phyloP scores from a whole-genome alignment of 2,329 filamentous ascomycete species.

The Clarireedia hainanense region DNA sequence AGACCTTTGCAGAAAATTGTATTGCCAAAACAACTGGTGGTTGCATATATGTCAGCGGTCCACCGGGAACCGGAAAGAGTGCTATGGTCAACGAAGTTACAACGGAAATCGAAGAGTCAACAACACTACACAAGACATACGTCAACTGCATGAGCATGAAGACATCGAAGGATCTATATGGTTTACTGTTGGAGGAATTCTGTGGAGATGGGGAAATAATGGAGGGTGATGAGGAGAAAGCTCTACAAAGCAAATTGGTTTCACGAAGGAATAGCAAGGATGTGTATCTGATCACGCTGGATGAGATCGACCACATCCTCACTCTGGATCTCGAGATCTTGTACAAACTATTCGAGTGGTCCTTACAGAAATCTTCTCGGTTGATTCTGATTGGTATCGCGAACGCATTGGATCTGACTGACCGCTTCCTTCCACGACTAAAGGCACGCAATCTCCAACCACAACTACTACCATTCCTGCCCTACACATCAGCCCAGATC shows the following conservation, averaged over 20 bases:
- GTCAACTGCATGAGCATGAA: constrained; percentile 98
- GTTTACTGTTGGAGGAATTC: constrained; percentile 65
- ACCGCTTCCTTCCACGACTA: constrained; percentile 85
- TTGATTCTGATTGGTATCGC: constrained; percentile 87
- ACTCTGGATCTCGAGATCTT: constrained; percentile 82
- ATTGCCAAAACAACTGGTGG: constrained; percentile 56
- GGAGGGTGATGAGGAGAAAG: constrained; percentile 59
- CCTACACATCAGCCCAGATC: constrained; percentile 83
- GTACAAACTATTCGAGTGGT: constrained; percentile 96
- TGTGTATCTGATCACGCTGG: constrained; percentile 77
- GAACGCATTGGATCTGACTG: constrained; percentile 91
- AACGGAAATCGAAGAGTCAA: constrained; percentile 43
- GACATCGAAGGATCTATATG: constrained; percentile 76
- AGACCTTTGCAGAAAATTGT: constrained; percentile 59
- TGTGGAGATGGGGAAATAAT: constrained; percentile 49
- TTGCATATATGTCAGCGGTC: constrained; percentile 91
- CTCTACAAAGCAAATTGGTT: constrained; percentile 64
- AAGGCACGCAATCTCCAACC: constrained; percentile 91
- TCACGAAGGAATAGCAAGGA: constrained; percentile 45
- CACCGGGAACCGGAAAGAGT: constrained; percentile 94
- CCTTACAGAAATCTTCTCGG: constrained; percentile 69
- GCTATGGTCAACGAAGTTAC: constrained; percentile 82
- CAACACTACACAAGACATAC: constrained; percentile 59
- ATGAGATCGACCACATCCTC: constrained; percentile 92
- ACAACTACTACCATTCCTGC: constrained; percentile 80